These are phyloP conservation scores for Nothophoma quercina DNA, from an alignment of 2,329 filamentous ascomycete species.

Conservation along the genomic window DNA sequence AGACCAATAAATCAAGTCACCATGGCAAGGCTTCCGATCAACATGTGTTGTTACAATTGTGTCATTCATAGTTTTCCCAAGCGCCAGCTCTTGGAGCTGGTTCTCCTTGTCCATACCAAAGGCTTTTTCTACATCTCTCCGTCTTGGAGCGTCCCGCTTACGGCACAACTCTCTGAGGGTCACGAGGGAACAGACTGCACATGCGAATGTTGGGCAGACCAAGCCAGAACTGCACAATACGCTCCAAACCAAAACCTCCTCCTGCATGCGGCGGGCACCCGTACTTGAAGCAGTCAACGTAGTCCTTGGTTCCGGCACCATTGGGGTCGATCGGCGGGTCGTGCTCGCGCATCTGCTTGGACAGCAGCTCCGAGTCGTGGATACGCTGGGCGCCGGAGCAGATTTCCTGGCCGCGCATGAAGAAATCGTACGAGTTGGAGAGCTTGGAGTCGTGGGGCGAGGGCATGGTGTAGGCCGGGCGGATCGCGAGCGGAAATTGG, in stretches of 20 bases:
- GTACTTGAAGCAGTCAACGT: slow-evolving; percentile 69
- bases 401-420: slow-evolving; percentile 75
- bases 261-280: slow-evolving; percentile 71
- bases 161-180: slow-evolving; percentile 64
- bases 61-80: slow-evolving; percentile 1
- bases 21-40: no score
- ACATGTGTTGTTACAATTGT: not conserved
- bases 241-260: slow-evolving; percentile 70
- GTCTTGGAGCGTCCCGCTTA: slow-evolving; percentile 40
- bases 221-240: slow-evolving; percentile 72
- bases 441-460: slow-evolving; percentile 57
- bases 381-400: slow-evolving; percentile 73
- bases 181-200: slow-evolving; percentile 69
- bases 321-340: slow-evolving; percentile 65
- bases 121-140: no score
- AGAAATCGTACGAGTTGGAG: slow-evolving; percentile 72
- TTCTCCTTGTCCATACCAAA: not conserved
- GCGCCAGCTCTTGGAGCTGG: not conserved
- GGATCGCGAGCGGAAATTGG: slow-evolving; percentile 88
- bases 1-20: no score
- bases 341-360: slow-evolving; percentile 65
- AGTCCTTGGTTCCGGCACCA: slow-evolving; percentile 67
- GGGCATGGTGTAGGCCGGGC: slow-evolving; percentile 92
- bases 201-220: slow-evolving; percentile 69
- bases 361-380: slow-evolving; percentile 66